Evolutionary conservation across 108 stramenopile genomes (phyloP).

Genomic region (Nannochloropsis granulata): DNA sequence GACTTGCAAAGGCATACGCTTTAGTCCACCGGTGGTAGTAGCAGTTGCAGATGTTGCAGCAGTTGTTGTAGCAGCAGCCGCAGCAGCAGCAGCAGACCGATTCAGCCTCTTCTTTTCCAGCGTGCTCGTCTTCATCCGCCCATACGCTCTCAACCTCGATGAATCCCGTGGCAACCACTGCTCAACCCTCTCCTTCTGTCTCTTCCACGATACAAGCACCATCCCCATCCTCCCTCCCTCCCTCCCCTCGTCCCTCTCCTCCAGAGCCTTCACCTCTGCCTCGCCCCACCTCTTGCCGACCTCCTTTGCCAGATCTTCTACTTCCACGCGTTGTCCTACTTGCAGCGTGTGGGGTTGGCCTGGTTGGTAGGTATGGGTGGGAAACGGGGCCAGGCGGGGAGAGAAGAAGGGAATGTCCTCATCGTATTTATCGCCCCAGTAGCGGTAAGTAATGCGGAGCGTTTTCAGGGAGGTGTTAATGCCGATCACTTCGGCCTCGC

Average conservation of each 20-base stretch:
- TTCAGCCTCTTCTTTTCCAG: not conserved
- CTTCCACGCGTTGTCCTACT: constrained; percentile 32
- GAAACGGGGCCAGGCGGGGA: constrained; percentile 5
- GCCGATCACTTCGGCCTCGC: constrained; percentile 16
- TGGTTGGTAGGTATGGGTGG: constrained; percentile 10
- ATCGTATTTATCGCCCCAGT: constrained; percentile 28
- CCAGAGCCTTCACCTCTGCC: constrained; percentile 25
- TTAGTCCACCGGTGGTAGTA: not conserved
- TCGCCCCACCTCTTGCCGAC: constrained; percentile 24
- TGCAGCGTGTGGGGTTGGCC: constrained; percentile 5
- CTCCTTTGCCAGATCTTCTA: not conserved
- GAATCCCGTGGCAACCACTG: constrained; percentile 10
- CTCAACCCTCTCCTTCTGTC: constrained; percentile 18
- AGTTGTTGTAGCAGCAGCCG: not conserved
- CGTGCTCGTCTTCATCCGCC: constrained; percentile 1
- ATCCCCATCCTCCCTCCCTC: not conserved
- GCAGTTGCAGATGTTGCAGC: too few species aligned
- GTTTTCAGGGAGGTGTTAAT: not conserved
- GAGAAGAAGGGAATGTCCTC: constrained; percentile 17
- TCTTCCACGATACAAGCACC: constrained; percentile 18
- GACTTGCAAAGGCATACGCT: not conserved
- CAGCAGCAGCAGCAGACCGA: not conserved
- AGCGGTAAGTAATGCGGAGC: constrained; percentile 22
- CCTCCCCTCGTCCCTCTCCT: too few species aligned
- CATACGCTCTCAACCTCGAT: not conserved